Evolutionary conservation across 805 yeast species (phyloP).

Genomic region (Ascoidea rubescens): DNA sequence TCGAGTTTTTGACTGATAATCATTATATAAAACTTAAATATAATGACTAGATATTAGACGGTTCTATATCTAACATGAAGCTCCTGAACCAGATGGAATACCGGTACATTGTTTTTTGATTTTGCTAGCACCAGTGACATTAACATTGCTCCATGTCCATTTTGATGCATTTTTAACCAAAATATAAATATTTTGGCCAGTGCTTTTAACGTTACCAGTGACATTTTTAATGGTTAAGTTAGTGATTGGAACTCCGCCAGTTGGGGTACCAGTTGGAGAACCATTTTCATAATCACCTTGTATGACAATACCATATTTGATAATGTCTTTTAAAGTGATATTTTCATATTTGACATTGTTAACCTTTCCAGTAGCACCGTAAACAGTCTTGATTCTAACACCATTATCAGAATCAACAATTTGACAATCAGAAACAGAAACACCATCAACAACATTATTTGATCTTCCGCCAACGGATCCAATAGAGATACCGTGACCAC

Average conservation of each 20-base stretch:
- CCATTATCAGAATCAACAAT: slow-evolving; percentile 10
- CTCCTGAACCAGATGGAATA: slow-evolving; percentile 11
- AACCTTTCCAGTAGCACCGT: slow-evolving; percentile 11
- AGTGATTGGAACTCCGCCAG: slow-evolving; percentile 11
- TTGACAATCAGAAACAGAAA: slow-evolving; percentile 3
- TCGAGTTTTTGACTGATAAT: too few species aligned
- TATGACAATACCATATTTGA: slow-evolving; percentile 10
- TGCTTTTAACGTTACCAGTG: slow-evolving; percentile 8
- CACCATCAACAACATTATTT: slow-evolving; percentile 7
- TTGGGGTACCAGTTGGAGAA: slow-evolving; percentile 9
- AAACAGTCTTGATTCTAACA: slow-evolving; percentile 10
- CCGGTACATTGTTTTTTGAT: slow-evolving; percentile 8
- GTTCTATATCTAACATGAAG: slow-evolving; percentile 4
- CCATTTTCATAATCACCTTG: slow-evolving; percentile 11
- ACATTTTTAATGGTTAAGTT: slow-evolving; percentile 6
- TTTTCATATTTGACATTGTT: slow-evolving; percentile 6
- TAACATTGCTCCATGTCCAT: slow-evolving; percentile 6
- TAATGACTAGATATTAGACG: too few species aligned
- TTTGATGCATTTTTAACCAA: slow-evolving; percentile 9
- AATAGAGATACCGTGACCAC: slow-evolving; percentile 13
- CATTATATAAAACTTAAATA: too few species aligned
- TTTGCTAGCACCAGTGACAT: slow-evolving; percentile 8
- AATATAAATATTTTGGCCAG: slow-evolving; percentile 8
- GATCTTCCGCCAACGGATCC: slow-evolving; percentile 12
- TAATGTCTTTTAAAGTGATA: slow-evolving; percentile 4